Percentiles rank a stretch among this genome's conserved stretches.
phyloP scores from a whole-genome alignment of 2,329 filamentous ascomycete species.

The Hansfordia pulvinata region DNA sequence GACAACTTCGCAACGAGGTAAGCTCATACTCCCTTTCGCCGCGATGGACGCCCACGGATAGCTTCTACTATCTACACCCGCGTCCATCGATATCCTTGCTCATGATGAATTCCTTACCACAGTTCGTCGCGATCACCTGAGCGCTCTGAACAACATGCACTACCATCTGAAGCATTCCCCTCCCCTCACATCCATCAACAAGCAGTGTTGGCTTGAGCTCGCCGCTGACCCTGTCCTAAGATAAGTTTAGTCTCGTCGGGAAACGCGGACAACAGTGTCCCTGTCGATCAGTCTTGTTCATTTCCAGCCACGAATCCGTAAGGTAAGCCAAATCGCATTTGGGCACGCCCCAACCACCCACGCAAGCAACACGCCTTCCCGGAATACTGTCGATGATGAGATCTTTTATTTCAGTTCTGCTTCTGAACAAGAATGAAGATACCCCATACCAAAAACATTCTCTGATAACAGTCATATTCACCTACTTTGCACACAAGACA shows the following conservation, averaged over 20 bases:
- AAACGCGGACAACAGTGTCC: not conserved
- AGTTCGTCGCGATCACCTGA: slow-evolving; percentile 47
- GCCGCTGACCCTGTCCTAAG: not conserved
- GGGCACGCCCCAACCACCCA: not conserved
- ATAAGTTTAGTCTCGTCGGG: not conserved
- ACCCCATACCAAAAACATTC: slow-evolving; percentile 51
- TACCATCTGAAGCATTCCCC: slow-evolving; percentile 52
- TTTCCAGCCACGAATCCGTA: not conserved
- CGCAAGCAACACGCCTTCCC: not conserved
- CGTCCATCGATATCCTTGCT: too few species aligned
- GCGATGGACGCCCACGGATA: too few species aligned
- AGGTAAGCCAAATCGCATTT: slow-evolving; percentile 5
- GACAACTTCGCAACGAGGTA: too few species aligned
- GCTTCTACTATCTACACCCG: too few species aligned
- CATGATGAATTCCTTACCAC: slow-evolving; percentile 43
- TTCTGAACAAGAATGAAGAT: slow-evolving; percentile 57
- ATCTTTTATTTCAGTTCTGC: slow-evolving; percentile 56
- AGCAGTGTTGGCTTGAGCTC: slow-evolving; percentile 4
- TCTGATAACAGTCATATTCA: slow-evolving; percentile 31
- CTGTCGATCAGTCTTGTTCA: too few species aligned
- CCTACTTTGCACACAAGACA: too few species aligned
- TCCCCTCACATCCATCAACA: slow-evolving; percentile 6
- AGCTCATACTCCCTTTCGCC: too few species aligned
- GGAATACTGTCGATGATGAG: slow-evolving; percentile 43
- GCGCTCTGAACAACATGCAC: slow-evolving; percentile 58